Evolutionary conservation across 352 stramenopile species (phyloP), one percentile per base, ranked within the genome.

Genomic region (Globisporangium spiculum): DNA sequence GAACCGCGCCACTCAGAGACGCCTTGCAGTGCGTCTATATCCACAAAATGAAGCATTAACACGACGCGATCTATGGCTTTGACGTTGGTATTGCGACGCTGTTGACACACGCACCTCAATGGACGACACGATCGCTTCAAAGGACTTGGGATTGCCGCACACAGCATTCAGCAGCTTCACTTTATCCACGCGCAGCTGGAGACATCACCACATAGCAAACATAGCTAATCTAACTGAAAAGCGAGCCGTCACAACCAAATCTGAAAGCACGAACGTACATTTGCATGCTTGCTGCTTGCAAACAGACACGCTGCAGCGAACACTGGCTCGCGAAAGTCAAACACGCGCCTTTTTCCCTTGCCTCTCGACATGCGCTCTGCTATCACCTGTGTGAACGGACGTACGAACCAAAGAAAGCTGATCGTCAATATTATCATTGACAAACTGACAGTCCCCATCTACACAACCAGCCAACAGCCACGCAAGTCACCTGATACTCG

Each of bases 251-350:
- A 22, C 18, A 52, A 24, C 44, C 44, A 52, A 9, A 8, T 50
- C 6, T 18, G 12, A 55, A 58, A 26, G 18, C 50, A 41, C 6
- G 2, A 12, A 67, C 67, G 32, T 54, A 75, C 81, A 63, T 85
- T 91, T 34, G 85, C 80, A 18, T 85, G 67, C 56, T 92, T 93
- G 56, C 77, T 88, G 48, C 77, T 84, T 26, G 79, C 83, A 64
- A 79, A 91, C 20, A 93, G 70, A 70, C 85, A 92, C 26, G 85
- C 85, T 3, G 85, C 85, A 18, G 68, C 75, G 60, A 92, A 91
- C 1, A 91, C 72, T 3, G 85, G 81, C 41, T 90, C 74, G 8
- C 70, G 65, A 1, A 65, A 69, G 54, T 89, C 82, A 44, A 80
- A 77, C 0, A 70, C 72, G 30, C 53, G 78, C 16, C 14, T 63